A percentile compares a stretch with the other conserved stretches of the same genome.
Conservation (phyloP, 2,329 filamentous ascomycete species). For the Paraphoma sp. region DNA sequence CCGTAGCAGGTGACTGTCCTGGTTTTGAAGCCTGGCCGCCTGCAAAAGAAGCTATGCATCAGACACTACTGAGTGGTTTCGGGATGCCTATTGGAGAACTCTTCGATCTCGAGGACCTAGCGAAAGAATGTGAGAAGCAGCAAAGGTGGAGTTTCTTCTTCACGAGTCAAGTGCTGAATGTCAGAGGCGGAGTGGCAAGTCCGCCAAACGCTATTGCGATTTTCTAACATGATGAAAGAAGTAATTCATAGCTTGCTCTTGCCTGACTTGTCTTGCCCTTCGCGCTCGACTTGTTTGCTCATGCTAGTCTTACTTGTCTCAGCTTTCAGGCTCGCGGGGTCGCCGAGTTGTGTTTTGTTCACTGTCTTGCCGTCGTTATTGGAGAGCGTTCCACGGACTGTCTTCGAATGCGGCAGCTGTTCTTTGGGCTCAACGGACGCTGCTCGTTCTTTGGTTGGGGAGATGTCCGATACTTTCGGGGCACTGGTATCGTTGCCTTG, state of each 20-base stretch:
- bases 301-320: slow-evolving; percentile 31
- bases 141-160: slow-evolving; percentile 52
- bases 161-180: slow-evolving; percentile 52
- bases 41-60: slow-evolving; percentile 40
- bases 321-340: slow-evolving; percentile 37
- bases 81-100: slow-evolving; percentile 56
- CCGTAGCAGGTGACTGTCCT: slow-evolving; percentile 43
- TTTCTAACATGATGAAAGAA: slow-evolving; percentile 22
- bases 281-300: slow-evolving; percentile 25
- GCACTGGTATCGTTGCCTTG: slow-evolving; percentile 11
- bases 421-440: slow-evolving; percentile 2
- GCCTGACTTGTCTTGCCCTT: slow-evolving; percentile 17
- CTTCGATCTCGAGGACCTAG: slow-evolving; percentile 53
- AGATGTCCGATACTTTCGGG: slow-evolving; percentile 7
- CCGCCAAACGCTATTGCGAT: slow-evolving; percentile 43
- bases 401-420: slow-evolving; percentile 31
- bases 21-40: slow-evolving; percentile 43
- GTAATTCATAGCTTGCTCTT: slow-evolving; percentile 24
- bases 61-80: slow-evolving; percentile 45
- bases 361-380: slow-evolving; percentile 26
- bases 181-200: slow-evolving; percentile 44
- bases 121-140: slow-evolving; percentile 44
- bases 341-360: slow-evolving; percentile 36
- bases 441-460: slow-evolving; percentile 7
- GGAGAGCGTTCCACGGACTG: slow-evolving; percentile 30